Conservation (phyloP, 331 rosid genomes). For the Stylosanthes scabra region DNA sequence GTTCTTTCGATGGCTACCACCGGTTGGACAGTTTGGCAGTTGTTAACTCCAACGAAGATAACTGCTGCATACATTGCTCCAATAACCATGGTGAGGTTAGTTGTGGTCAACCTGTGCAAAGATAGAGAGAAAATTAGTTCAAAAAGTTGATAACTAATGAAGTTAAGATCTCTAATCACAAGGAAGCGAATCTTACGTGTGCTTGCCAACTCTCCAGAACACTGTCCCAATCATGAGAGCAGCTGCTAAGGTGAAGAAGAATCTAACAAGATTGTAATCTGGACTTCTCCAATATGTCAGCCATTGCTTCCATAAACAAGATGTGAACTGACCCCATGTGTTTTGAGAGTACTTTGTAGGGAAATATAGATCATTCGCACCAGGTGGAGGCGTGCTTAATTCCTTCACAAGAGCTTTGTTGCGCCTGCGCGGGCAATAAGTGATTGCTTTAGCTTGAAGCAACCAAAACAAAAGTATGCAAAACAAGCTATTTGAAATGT, state of each 20-base stretch:
- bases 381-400: slow-evolving; percentile 74
- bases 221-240: slow-evolving; percentile 87
- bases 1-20: slow-evolving; percentile 86
- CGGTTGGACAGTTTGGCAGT: slow-evolving; percentile 93
- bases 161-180: not conserved
- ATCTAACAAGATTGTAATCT: slow-evolving; percentile 93
- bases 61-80: slow-evolving; percentile 94
- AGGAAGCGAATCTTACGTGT: slow-evolving; percentile 49
- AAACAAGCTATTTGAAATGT: not conserved
- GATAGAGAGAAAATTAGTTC: slow-evolving; percentile 28
- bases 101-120: slow-evolving; percentile 56
- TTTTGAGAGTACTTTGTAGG: slow-evolving; percentile 74
- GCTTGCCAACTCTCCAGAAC: slow-evolving; percentile 83
- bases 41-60: slow-evolving; percentile 82
- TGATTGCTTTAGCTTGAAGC: slow-evolving; percentile 30
- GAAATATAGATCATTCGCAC: slow-evolving; percentile 74
- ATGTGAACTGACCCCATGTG: slow-evolving; percentile 71
- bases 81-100: slow-evolving; percentile 66
- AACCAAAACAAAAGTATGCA: not conserved
- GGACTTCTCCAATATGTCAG: slow-evolving; percentile 99
- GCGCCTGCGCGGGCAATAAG: slow-evolving; percentile 59
- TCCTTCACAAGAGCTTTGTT: slow-evolving; percentile 76
- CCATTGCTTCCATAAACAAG: slow-evolving; percentile 96
- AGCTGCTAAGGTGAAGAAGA: slow-evolving; percentile 71
- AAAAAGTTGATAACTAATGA: slow-evolving; percentile 17